Evolutionary conservation across 2,329 filamentous ascomycete species (phyloP), one percentile per base, ranked within the genome.

Genomic region (Corniculantispora saksenae): DNA sequence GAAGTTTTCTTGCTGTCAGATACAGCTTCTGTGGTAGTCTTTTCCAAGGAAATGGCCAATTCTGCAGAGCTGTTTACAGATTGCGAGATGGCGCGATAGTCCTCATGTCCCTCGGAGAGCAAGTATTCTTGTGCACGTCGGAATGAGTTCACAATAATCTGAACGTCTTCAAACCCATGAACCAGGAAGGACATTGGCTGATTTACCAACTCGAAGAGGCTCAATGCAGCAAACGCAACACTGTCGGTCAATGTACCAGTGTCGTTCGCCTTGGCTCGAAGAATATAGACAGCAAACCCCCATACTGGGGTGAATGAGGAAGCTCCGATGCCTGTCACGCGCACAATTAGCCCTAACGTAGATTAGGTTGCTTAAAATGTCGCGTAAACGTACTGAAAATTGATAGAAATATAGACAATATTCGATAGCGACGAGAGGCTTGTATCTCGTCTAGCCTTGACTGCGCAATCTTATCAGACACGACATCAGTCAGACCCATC

Each of bases 91-190:
- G 13, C 73, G 35, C 35, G 35, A 38, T 38, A 38, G 35, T 27
- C 68, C 40, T 65, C 59, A 35, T 64, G 60, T 29, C 70, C 69
- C 12, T 63, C 56, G 6, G 66, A 64, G 43, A 67, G 27, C 23
- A 70, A 35, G 27, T 70, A 70, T n/a, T 66, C 50, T 56, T 70
- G 69, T n/a, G 69, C 67, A 3, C 69, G 67, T 13, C 62, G 40
- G 32, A 70, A 69, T 3, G 66, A 69, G 21, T 64, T 70, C 23
- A 66, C 43, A n/a, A 70, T 61, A 1, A 68, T 70, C 29, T 69
- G 67, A 19, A 69, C 53, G 25, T 69, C 65, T 57, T 70, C 68
- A 32, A 65, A 67, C 3, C 68, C 68, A 35, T 68, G 59, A 3
- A 70, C 62, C n/a, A 66, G 43, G 23, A 61, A 62, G 15, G 67